Evolutionary conservation across 305 asterid species (phyloP).

Genomic region (Withania somnifera): DNA sequence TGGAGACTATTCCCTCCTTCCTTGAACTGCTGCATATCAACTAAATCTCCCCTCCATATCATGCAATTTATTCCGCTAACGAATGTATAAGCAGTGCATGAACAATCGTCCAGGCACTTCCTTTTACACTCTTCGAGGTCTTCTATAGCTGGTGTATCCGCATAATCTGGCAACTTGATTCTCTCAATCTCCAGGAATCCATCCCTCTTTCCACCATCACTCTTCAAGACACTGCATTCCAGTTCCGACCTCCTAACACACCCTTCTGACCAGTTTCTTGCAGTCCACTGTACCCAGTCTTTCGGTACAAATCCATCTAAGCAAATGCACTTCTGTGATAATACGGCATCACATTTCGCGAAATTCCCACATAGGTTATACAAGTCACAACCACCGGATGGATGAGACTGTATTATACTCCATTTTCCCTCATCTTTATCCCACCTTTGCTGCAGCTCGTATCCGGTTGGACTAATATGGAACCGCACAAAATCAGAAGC

Average conservation of each 20-base stretch:
- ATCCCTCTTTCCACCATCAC: slow-evolving; percentile 13
- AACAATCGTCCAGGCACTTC: slow-evolving; percentile 50
- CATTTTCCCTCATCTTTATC: slow-evolving; percentile 17
- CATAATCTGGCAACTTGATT: slow-evolving; percentile 64
- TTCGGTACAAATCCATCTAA: slow-evolving; percentile 39
- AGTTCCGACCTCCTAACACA: slow-evolving; percentile 33
- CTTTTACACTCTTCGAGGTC: slow-evolving; percentile 25
- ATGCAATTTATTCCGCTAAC: slow-evolving; percentile 50
- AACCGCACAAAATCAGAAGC: slow-evolving; percentile 26
- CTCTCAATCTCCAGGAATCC: slow-evolving; percentile 25
- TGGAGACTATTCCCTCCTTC: slow-evolving; percentile 36
- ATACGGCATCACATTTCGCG: slow-evolving; percentile 29
- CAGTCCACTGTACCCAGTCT: slow-evolving; percentile 31
- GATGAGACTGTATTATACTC: slow-evolving; percentile 32
- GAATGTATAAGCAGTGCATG: slow-evolving; percentile 56
- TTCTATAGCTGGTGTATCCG: slow-evolving; percentile 23
- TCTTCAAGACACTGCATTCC: slow-evolving; percentile 17
- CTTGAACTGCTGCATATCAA: slow-evolving; percentile 45
- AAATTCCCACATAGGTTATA: slow-evolving; percentile 56
- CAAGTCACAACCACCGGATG: slow-evolving; percentile 32
- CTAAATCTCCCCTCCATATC: slow-evolving; percentile 56
- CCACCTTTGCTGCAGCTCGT: slow-evolving; percentile 40
- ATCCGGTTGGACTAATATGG: slow-evolving; percentile 34
- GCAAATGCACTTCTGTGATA: slow-evolving; percentile 31
- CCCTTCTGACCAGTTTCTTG: slow-evolving; percentile 48